Conservation (phyloP, 2,329 filamentous ascomycete species). For the Cryphonectria carpinicola region DNA sequence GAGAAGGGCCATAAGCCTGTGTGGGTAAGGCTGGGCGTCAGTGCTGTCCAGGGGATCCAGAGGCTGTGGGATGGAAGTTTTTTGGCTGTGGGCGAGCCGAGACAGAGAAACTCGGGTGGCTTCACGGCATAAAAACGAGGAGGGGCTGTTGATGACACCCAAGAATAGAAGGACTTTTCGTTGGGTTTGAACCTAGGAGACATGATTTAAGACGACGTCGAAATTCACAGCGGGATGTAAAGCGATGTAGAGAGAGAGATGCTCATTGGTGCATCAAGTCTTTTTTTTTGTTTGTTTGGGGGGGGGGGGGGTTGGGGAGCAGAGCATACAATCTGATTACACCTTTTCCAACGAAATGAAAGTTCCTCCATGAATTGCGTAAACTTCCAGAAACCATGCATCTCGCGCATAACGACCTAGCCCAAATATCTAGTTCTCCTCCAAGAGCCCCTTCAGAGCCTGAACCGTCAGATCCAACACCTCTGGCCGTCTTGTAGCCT, state of each 20-base stretch:
- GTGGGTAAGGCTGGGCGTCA: conserved; percentile 67
- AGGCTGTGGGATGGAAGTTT: conserved; percentile 67
- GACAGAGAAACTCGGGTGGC: conserved; percentile 75
- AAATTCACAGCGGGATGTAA: not conserved
- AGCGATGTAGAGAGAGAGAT: not conserved
- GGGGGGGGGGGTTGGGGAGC: too few relatives aligned
- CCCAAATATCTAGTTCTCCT: conserved; percentile 34
- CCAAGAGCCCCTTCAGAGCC: conserved; percentile 70
- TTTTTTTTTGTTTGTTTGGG: not conserved
- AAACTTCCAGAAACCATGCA: not conserved
- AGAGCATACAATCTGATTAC: not conserved
- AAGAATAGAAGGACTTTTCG: not conserved
- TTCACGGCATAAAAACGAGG: conserved; percentile 41
- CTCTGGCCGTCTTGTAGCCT: conserved; percentile 68
- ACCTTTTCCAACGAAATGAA: not conserved
- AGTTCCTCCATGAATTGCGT: not conserved
- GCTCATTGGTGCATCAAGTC: not conserved
- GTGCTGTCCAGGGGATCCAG: conserved; percentile 74
- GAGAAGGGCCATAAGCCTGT: conserved; percentile 74
- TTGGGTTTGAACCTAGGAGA: not conserved
- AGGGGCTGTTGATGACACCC: not conserved
- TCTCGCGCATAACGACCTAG: not conserved
- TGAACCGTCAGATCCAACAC: conserved; percentile 74
- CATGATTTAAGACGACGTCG: not conserved
- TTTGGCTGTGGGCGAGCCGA: conserved; percentile 82